Evolutionary conservation across 192 early-diverging fungal species (phyloP).

Genomic region (Coemansia sp.): DNA sequence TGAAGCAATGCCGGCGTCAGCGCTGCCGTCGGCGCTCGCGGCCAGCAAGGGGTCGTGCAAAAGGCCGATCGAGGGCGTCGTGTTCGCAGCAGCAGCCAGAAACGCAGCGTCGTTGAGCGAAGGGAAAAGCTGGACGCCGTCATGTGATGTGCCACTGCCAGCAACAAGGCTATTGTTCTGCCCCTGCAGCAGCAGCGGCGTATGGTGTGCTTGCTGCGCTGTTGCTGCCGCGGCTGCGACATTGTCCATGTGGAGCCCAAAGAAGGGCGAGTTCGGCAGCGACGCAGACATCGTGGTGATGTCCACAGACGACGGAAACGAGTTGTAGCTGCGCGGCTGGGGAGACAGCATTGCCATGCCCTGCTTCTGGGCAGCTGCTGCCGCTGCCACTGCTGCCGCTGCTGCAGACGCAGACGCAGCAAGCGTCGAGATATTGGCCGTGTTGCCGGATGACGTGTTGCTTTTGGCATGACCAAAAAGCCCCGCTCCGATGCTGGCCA

Average conservation of each 20-base stretch:
- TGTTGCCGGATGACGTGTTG: slow-evolving; percentile 15
- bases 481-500: neutral
- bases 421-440: slow-evolving; percentile 1
- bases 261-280: slow-evolving; percentile 47
- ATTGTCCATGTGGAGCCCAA: slow-evolving; percentile 27
- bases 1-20: slow-evolving; percentile 9
- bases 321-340: slow-evolving; percentile 15
- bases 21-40: neutral
- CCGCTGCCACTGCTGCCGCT: neutral
- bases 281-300: slow-evolving; percentile 36
- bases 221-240: slow-evolving; percentile 14
- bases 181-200: slow-evolving; percentile 8
- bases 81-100: slow-evolving; percentile 6
- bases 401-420: neutral
- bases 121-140: slow-evolving; percentile 31
- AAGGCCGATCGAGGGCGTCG: neutral
- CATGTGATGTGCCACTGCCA: slow-evolving; percentile 22
- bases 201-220: slow-evolving; percentile 4
- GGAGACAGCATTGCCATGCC: slow-evolving; percentile 37
- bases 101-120: slow-evolving; percentile 38
- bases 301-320: slow-evolving; percentile 21
- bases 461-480: slow-evolving; percentile 1
- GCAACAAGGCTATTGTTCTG: neutral
- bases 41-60: slow-evolving; percentile 11
- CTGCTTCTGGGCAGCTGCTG: neutral